Base-by-base conservation (phyloP, 805 yeast species). In the Ogataea corticis region DNA sequence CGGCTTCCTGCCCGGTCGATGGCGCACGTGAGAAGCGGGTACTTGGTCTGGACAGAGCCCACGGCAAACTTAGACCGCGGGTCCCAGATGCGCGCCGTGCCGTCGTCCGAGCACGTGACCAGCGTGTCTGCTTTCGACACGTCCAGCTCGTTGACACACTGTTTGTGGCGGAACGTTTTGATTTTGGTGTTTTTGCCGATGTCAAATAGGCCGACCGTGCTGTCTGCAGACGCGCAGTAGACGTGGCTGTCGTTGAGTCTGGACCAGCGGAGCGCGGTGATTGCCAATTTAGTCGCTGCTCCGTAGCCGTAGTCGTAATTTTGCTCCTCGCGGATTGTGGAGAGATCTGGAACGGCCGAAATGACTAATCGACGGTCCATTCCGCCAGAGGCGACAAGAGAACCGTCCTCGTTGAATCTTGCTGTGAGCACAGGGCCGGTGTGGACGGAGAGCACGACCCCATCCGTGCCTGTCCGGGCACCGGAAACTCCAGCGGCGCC, bases 51-150 rank as follows among this genome's bases (percentile, higher is more conserved):
- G 2, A 58, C 38, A 2, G 60, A 51, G 3, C 45, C 48, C 0
- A 73, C 66, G 2, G 75, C 67, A 2, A 56, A 53, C 52, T 78
- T 83, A n/a, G 74, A 69, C 45, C 89, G 65, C 18, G 70, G 63
- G 52, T 87, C 96, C 92, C 92, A 87, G 1, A 83, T 41, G 7
- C 68, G 67, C 1, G 77, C 68, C 2, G 65, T 48, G 0, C 90
- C 88, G 55, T 83, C 89, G 53, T 87, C 96, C 9, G 83, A 73
- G 3, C 79, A 87, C 30, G 87, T 76, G 2, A 77, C 72, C 3
- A 63, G 12, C 0, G 43, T 14, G 38, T 62, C 66, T 61, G 44
- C 52, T 57, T 46, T 57, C 46, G 66, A 58, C 10, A 61, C 58
- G 17, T 62, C 75, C 2, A 86, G 65, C 50, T 82, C 76, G 56